A percentile compares a stretch with the other conserved stretches of the same genome.
These are phyloP conservation scores for Atkinsonella texensis DNA, from an alignment of 2,329 filamentous ascomycete genomes.

Conservation along the genomic window DNA sequence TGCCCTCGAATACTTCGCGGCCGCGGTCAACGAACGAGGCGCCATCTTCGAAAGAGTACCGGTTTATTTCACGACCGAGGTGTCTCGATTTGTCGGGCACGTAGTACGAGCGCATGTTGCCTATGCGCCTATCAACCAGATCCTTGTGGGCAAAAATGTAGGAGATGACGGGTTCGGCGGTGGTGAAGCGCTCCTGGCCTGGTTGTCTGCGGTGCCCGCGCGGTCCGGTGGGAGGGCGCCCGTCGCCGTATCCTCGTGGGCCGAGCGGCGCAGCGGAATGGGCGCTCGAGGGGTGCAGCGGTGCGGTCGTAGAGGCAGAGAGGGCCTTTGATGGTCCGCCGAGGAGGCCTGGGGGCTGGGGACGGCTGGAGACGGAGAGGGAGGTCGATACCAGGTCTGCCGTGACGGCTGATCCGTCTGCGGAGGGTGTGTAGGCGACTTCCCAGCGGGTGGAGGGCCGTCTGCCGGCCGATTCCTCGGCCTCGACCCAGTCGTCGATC, in stretches of 20 bases:
- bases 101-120: slow-evolving; percentile 39
- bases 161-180: slow-evolving; percentile 27
- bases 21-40: slow-evolving; percentile 60
- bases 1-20: slow-evolving; percentile 55
- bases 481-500: slow-evolving; percentile 61
- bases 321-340: background rate
- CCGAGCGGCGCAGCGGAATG: slow-evolving; percentile 28
- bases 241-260: slow-evolving; percentile 18
- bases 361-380: slow-evolving; percentile 3
- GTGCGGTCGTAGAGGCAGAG: background rate
- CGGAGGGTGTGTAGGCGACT: slow-evolving; percentile 52
- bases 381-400: slow-evolving; percentile 21
- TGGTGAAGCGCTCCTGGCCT: slow-evolving; percentile 19
- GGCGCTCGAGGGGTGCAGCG: slow-evolving; percentile 12
- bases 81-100: slow-evolving; percentile 27
- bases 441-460: slow-evolving; percentile 49
- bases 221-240: slow-evolving; percentile 6
- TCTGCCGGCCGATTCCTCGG: slow-evolving; percentile 42
- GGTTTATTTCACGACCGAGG: slow-evolving; percentile 42
- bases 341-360: background rate
- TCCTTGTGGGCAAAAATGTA: slow-evolving; percentile 50
- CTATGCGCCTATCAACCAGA: slow-evolving; percentile 52
- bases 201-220: background rate
- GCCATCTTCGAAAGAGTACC: slow-evolving; percentile 61
- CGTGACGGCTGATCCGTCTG: slow-evolving; percentile 36